Conservation (phyloP, 208 protist genomes). For the Wallacemonas sp. region DNA sequence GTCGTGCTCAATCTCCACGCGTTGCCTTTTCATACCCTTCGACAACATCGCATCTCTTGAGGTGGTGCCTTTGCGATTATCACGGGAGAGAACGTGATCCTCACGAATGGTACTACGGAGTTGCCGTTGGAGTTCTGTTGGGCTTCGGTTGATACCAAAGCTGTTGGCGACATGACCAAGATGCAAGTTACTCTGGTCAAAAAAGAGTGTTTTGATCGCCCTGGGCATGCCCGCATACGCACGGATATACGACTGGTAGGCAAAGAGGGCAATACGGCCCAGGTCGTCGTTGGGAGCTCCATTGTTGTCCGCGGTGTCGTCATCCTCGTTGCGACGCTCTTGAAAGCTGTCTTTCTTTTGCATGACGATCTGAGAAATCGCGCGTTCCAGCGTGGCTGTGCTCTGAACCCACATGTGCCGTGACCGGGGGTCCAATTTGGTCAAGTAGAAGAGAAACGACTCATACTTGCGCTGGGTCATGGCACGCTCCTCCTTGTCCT, state of each 20-base stretch:
- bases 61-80: constrained; percentile 50
- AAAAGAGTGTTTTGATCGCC: constrained; percentile 52
- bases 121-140: constrained; percentile 73
- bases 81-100: constrained; percentile 64
- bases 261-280: constrained; percentile 94
- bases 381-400: constrained; percentile 81
- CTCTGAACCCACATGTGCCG: constrained; percentile 96
- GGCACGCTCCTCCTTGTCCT: constrained; percentile 48
- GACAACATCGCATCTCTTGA: constrained; percentile 17
- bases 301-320: constrained; percentile 39
- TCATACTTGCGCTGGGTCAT: constrained; percentile 85
- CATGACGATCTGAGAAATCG: constrained; percentile 91
- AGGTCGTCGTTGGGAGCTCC: constrained; percentile 94
- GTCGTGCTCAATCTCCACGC: constrained; percentile 73
- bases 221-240: constrained; percentile 93
- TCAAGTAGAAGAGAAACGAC: constrained; percentile 89
- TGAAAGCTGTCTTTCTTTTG: constrained; percentile 18
- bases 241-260: constrained; percentile 97
- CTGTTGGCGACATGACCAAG: constrained; percentile 93
- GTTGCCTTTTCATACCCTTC: constrained; percentile 45
- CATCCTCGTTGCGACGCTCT: neutral
- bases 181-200: constrained; percentile 89
- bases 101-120: constrained; percentile 61
- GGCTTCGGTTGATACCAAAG: constrained; percentile 90
- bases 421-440: constrained; percentile 96